Evolutionary conservation across 1,284 basidiomycete genomes (phyloP), one percentile per base, ranked within the genome.

Genomic region (Papiliotrema terrestris): DNA sequence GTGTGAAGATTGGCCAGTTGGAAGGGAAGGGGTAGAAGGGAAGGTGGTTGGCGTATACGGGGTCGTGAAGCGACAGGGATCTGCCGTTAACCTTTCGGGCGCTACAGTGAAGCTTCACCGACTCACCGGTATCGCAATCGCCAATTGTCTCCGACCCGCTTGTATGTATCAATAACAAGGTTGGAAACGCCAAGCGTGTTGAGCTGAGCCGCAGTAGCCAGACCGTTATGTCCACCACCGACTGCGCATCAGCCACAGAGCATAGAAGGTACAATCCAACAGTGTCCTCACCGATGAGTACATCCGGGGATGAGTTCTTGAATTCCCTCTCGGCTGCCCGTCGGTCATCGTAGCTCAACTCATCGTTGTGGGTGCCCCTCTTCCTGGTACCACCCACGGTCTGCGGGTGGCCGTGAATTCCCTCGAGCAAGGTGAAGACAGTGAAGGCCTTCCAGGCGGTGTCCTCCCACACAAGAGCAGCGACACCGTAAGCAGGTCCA

Each of bases 191-290:
- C 83, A 8, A 85, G 68, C 39, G 78, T 69, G 66, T 83, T 83
- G 55, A 86, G 74, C 45, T 83, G 75, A 38, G 85, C 86, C 2
- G 83, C 84, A 14, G 82, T 66, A 3, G 79, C 82, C 32, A 88
- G 70, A 8, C 86, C 86, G 51, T 81, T 81, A 69, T 88, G 86
- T 0, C 86, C 86, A 9, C 78, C 86, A 2, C 86, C 86, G 45
- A 87, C 68, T 68, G 47, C 15, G 19, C 26, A 4, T 56, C 29
- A 57, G 58, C 47, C 17, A 6, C 29, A 6, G 13, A 35, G 19
- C 25, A 11, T 13, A n/a, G 35, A n/a, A 8, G 4, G 22, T n/a
- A 17, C 39, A 11, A 15, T 13, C 9, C 20, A 0, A 17, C 14
- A 59, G 6, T 8, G 29, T 29, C 14, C 66, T 53, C 45, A 70